Evolutionary conservation across 1,284 basidiomycete species (phyloP).

Genomic region (Phlebopus sp.): DNA sequence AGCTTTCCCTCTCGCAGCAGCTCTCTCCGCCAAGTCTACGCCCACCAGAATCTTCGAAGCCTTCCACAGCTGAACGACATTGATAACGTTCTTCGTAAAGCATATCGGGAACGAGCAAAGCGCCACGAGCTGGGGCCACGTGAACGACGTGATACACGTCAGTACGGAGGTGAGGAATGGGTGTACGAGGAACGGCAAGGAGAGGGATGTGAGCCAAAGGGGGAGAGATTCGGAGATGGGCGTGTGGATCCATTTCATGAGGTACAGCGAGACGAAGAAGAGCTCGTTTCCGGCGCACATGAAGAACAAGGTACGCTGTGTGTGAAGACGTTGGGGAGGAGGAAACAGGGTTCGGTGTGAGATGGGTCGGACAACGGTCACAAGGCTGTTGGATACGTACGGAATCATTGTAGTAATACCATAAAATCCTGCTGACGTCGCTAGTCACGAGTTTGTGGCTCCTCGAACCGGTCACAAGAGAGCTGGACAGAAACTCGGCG

Average conservation of each 20-base stretch:
- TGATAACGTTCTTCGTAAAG: constrained; percentile 89
- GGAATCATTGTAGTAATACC: constrained; percentile 92
- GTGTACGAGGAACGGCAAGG: constrained; percentile 29
- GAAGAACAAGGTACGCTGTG: constrained; percentile 80
- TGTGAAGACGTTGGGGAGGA: too few relatives aligned
- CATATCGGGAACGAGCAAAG: constrained; percentile 70
- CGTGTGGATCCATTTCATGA: constrained; percentile 82
- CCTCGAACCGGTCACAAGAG: constrained; percentile 87
- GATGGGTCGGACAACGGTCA: constrained; percentile 5
- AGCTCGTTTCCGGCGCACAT: constrained; percentile 98
- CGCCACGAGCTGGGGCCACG: constrained; percentile 84
- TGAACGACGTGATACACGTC: constrained; percentile 37
- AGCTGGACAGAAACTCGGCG: constrained; percentile 47
- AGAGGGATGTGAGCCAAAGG: constrained; percentile 21
- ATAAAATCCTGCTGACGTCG: constrained; percentile 89
- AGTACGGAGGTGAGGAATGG: constrained; percentile 8
- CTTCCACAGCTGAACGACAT: constrained; percentile 97
- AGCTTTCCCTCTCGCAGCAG: constrained; percentile 56
- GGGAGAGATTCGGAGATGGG: constrained; percentile 44
- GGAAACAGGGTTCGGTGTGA: not conserved
- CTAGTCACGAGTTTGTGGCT: constrained; percentile 92
- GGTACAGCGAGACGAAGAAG: constrained; percentile 95
- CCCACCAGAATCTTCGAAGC: constrained; percentile 94
- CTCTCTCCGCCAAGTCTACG: constrained; percentile 83
- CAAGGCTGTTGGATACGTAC: constrained; percentile 45